These are phyloP conservation scores for Chlamydomonas reinhardtii DNA, from an alignment of 163 green algal genomes.

Conservation along the genomic window DNA sequence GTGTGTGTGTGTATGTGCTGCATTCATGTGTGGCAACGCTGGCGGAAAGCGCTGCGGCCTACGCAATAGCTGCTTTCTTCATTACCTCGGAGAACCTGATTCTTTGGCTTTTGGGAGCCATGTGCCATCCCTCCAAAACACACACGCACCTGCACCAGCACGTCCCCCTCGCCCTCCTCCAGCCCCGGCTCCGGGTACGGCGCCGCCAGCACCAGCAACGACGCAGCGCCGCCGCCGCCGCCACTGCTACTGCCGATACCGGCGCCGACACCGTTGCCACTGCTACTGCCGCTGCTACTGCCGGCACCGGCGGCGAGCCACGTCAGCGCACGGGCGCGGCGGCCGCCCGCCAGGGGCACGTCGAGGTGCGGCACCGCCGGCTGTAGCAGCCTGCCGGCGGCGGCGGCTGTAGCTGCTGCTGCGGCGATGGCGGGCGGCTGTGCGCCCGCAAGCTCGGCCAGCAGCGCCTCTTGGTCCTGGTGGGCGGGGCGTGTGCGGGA, in stretches of 20 bases:
- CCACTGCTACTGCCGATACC: no score
- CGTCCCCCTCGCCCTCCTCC: constrained; percentile 50
- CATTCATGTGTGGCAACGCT: no score
- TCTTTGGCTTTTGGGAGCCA: no score
- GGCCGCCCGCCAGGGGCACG: constrained; percentile 48
- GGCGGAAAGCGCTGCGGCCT: no score
- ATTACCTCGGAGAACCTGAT: no score
- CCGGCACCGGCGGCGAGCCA: constrained; percentile 45
- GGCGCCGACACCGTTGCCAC: no score
- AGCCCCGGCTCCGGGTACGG: constrained; percentile 43
- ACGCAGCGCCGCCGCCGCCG: neutral
- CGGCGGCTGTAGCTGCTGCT: neutral
- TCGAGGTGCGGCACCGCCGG: constrained; percentile 8
- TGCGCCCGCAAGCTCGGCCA: neutral
- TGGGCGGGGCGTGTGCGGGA: no score
- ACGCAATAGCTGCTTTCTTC: no score
- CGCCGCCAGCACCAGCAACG: constrained; percentile 45
- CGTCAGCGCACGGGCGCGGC: constrained; percentile 41
- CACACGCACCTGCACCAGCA: constrained; percentile 42
- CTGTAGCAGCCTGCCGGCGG: constrained; percentile 13
- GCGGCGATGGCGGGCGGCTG: neutral
- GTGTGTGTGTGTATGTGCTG: no score
- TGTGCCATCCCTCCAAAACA: no score
- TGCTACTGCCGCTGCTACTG: no score
- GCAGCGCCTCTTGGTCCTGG: constrained; percentile 34